Evolutionary conservation across 148 eudicot genomes (phyloP).

Genomic region (Camellia sinensis): DNA sequence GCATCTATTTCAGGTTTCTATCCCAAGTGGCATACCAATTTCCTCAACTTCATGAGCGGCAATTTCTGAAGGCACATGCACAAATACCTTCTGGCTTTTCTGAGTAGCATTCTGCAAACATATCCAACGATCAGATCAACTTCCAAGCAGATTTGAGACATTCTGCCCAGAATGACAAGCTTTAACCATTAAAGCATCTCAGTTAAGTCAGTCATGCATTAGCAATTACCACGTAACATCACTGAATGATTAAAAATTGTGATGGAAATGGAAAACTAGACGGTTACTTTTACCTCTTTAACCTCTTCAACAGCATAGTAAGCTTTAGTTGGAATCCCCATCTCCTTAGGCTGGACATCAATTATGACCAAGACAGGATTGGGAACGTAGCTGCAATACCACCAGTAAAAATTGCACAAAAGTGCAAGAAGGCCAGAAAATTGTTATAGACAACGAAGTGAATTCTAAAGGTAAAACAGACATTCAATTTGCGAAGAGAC

Average conservation of each 20-base stretch:
- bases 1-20: constrained; percentile 10
- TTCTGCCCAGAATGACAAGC: not conserved
- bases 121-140: constrained; percentile 15
- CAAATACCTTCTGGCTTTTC: constrained; percentile 95
- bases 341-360: constrained; percentile 97
- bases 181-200: not conserved
- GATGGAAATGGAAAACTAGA: not conserved
- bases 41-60: constrained; percentile 99
- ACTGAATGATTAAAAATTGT: not conserved
- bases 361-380: constrained; percentile 94
- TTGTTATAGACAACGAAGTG: not conserved
- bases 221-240: not conserved
- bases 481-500: too few relatives aligned
- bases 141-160: not conserved
- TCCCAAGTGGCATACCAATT: constrained; percentile 54
- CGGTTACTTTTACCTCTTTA: constrained; percentile 62
- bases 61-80: constrained; percentile 91
- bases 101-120: constrained; percentile 87
- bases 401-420: not conserved
- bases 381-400: constrained; percentile 72
- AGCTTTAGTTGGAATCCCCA: constrained; percentile 97
- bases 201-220: not conserved
- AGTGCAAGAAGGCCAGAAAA: not conserved
- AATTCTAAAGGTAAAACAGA: constrained; percentile 6
- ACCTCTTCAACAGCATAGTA: constrained; percentile 98